Percentiles rank a stretch among this genome's conserved stretches.
Evolutionary conservation across 1,284 basidiomycete genomes (phyloP).

Genomic region (Moesziomyces sp.): DNA sequence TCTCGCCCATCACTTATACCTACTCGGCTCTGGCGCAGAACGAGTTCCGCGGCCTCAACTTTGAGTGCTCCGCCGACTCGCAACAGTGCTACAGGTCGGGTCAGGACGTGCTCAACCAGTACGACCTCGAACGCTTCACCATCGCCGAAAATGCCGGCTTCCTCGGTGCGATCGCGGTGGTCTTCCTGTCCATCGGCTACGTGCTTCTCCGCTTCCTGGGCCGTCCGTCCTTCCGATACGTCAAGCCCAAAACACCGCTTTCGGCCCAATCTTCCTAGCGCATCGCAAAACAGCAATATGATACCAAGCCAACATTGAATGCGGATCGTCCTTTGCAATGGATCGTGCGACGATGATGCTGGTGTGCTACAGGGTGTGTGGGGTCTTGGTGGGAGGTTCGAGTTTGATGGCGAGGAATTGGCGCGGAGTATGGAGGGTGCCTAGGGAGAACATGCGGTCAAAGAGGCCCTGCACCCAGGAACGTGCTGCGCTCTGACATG

Average conservation of each 20-base stretch:
- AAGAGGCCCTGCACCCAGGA: constrained; percentile 50
- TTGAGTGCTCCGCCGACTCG: constrained; percentile 27
- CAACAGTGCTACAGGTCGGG: constrained; percentile 51
- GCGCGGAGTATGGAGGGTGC: constrained; percentile 19
- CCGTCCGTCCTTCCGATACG: constrained; percentile 31
- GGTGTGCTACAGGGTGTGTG: no score
- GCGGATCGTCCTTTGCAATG: not conserved
- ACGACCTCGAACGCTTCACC: constrained; percentile 45
- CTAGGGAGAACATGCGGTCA: constrained; percentile 53
- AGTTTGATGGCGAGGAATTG: constrained; percentile 45
- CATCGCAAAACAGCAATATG: no score
- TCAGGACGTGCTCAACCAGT: constrained; percentile 50
- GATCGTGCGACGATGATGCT: not conserved
- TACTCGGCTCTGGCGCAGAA: constrained; percentile 50
- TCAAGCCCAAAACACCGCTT: constrained; percentile 25
- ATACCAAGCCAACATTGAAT: not conserved
- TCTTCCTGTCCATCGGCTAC: constrained; percentile 36
- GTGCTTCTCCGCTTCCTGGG: constrained; percentile 36
- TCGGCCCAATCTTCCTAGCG: constrained; percentile 1
- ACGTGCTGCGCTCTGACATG: constrained; percentile 37
- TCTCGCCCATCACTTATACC: constrained; percentile 57
- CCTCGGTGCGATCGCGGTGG: constrained; percentile 42
- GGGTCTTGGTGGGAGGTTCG: not conserved
- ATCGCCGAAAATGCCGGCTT: constrained; percentile 55
- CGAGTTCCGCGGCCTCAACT: constrained; percentile 37